Evolutionary conservation across 2,329 filamentous ascomycete genomes (phyloP), one percentile per base, ranked within the genome.

Genomic region (Phyllosticta citriasiana): DNA sequence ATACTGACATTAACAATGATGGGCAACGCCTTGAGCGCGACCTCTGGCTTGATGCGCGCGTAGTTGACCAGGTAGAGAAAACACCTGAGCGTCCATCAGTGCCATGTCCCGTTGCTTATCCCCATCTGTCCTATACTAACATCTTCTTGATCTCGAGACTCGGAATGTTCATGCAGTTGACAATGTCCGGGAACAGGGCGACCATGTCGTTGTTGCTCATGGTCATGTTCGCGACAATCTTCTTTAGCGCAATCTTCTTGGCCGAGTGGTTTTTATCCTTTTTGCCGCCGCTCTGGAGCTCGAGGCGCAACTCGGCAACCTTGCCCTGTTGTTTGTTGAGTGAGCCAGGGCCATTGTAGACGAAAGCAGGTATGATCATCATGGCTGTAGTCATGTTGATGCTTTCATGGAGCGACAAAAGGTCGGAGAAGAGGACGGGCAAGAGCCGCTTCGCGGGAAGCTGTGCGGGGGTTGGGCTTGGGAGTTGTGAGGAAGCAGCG

Each of bases 121-220:
- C 24, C 26, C 16, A 57, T 27, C 26, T 27, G 26, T 12, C 54
- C 33, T 53, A 26, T 52, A 73, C 84, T 67, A 79, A 97, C 94
- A 99, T 99, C 82, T 99, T 99, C 84, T 99, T 99, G 77, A 99
- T 97, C 77, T 99, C 94, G 73, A 99, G 79, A 69, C 89, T 96
- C 58, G 87, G 88, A 64, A 99, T 89, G 68, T 89, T 86, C 94
- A 99, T 99, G 80, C 93, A 97, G 65, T 82, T 86, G 68, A 99
- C 89, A 63, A 99, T 88, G 72, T 99, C 94, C 19, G 93, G n/a
- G 69, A 99, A 99, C 58, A 99, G 80, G n/a, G 91, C 91, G 60
- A 97, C 88, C 94, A 99, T 99, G 76, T 99, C 94, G 72, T 97
- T 99, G 78, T 99, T 99, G 84, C 93, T 97, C 94, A 99, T 99